Evolutionary conservation across 129 eudicot genomes (phyloP), one percentile per base, ranked within the genome.

Genomic region (Tagetes patula): DNA sequence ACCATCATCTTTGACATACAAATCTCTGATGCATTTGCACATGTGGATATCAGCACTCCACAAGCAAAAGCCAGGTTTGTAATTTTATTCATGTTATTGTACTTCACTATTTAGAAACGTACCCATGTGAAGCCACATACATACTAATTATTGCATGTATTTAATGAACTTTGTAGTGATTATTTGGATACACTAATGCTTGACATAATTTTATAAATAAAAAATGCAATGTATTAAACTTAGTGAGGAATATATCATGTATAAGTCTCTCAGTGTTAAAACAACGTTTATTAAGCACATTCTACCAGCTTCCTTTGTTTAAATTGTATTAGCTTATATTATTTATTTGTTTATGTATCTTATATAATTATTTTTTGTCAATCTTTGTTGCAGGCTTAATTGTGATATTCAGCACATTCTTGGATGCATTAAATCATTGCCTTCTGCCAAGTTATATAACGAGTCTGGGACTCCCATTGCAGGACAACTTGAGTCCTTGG

Each of bases 371-470:
- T 73, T 38, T 48, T 31, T 20, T 54, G 33, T 59, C 13, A 1
- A 31, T 61, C 53, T 53, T 47, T 53, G 45, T 75, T 10, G 58
- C 87, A 95, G 99, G 82, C 84, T 90, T 8, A 71, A 75, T 56
- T 75, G 89, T 46, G 99, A 95, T 67, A 67, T 95, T 65, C 84
- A 85, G 76, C 99, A 88, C 65, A 74, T 95, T 69, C 96, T 95
- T 82, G 91, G 81, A 74, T 95, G 99, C 85, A 95, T 95, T 72
- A 87, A 88, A 70, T 90, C 99, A 37, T 76, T 95, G 72, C 99
- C 99, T 37, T 81, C 94, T 64, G 91, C 81, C 79, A 75, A 79
- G 77, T 69, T 71, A 33, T 79, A 82, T 75, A 59, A 33, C 7
- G 81, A 80, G 64, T 75, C 85, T 0, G 83, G 66, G 63, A 75